Evolutionary conservation across 1,284 basidiomycete genomes (phyloP), one percentile per base, ranked within the genome.

Genomic region (Inonotus hispidus): DNA sequence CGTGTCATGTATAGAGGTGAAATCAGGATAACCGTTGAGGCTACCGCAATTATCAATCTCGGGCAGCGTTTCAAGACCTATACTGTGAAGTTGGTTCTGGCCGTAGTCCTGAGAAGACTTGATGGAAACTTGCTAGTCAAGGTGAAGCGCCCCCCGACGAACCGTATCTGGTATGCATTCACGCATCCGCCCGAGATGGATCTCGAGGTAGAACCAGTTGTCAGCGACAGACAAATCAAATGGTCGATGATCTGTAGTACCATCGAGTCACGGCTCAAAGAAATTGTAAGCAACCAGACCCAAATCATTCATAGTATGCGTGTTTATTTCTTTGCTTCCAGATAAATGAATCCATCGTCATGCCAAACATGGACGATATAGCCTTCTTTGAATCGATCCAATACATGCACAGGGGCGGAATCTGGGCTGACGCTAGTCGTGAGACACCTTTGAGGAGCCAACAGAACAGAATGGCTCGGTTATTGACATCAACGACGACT

Each of bases 361-460:
- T 96, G 68, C 97, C 97, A 7, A 93, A 98, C 74, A 96, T 98
- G 93, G 96, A 99, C 73, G 96, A 98, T 69, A 88, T 98, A 62
- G 82, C 95, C 2, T 98, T 95, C 82, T 98, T 97, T 72, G 90
- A 96, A 72, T 95, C 90, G 46, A 71, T 74, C 0, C 70, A 74
- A 3, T 84, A 85, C 62, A 68, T 74, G 46, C 82, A 85, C 63
- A 87, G 96, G 47, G 96, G 95, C 54, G 96, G 95, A 2, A 92
- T 99, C 65, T 98, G 91, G 82, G 81, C 86, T 14, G 92, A 93
- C 65, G 89, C 93, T 1, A 83, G 73, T 71, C 53, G 79, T 81
- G 61, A 76, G 67, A 41, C 69, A 69, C 7, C 37, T 56, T 19
- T 35, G n/a, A 58, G 61, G n/a, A 54, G 66, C 19, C 41, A n/a